These are phyloP conservation scores for Thalia dealbata DNA, from an alignment of 176 grass and related monocot genomes.

Conservation along the genomic window DNA sequence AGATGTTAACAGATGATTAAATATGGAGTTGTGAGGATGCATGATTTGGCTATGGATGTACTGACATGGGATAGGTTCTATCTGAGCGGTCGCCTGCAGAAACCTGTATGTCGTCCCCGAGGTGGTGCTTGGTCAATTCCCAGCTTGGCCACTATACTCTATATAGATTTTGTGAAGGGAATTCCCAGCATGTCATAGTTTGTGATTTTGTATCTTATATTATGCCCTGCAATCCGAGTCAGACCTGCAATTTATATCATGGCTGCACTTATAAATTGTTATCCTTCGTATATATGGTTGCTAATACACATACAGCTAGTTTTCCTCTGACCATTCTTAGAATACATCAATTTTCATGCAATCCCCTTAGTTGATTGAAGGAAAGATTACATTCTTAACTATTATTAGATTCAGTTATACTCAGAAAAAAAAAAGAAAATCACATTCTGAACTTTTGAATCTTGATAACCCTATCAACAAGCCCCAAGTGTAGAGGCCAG, in stretches of 20 bases:
- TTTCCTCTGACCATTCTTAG: too few relatives aligned
- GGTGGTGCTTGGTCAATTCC: background rate
- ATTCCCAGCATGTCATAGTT: too few relatives aligned
- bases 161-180: too few relatives aligned
- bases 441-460: background rate
- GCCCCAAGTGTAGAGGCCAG: too few relatives aligned
- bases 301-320: background rate
- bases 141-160: background rate
- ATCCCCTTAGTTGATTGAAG: background rate
- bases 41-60: constrained; percentile 67
- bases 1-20: constrained; percentile 52
- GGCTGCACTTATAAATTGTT: too few relatives aligned
- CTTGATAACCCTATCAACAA: too few relatives aligned
- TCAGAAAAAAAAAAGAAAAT: background rate
- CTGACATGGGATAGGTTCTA: constrained; percentile 83
- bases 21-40: constrained; percentile 80
- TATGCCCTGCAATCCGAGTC: too few relatives aligned
- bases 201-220: too few relatives aligned
- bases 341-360: background rate
- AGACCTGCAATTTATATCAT: too few relatives aligned
- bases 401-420: background rate
- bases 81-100: constrained; percentile 80
- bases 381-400: background rate
- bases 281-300: background rate
- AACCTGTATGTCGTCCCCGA: constrained; percentile 62